phyloP scores from a whole-genome alignment of 805 yeast species.

The Candida boidinii region DNA sequence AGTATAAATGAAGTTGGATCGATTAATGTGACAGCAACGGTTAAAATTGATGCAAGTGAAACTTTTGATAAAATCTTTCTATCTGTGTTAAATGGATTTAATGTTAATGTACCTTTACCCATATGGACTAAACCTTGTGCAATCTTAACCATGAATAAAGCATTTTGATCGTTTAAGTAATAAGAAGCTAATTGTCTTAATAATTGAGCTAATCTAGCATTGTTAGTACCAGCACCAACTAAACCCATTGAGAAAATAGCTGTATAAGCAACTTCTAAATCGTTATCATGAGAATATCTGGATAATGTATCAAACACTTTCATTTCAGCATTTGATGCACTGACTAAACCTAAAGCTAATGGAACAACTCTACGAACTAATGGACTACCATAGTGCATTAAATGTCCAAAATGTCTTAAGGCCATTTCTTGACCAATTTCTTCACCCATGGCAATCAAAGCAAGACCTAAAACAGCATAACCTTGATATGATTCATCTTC shows the following conservation, averaged over 20 bases:
- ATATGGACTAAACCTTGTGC: constrained; percentile 93
- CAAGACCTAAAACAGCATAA: constrained; percentile 90
- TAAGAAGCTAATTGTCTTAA: constrained; percentile 91
- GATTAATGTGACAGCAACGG: constrained; percentile 74
- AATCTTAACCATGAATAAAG: constrained; percentile 84
- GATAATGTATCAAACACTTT: constrained; percentile 94
- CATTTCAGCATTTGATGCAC: constrained; percentile 92
- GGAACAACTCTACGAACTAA: constrained; percentile 92
- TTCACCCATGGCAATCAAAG: constrained; percentile 94
- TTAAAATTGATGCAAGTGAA: constrained; percentile 80
- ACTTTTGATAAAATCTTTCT: constrained; percentile 82
- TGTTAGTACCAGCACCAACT: constrained; percentile 98
- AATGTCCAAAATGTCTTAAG: constrained; percentile 90
- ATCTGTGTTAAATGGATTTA: constrained; percentile 85
- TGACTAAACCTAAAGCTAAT: constrained; percentile 92
- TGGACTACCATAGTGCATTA: constrained; percentile 95
- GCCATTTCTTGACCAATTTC: constrained; percentile 98
- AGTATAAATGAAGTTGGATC: constrained; percentile 81
- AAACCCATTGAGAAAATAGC: constrained; percentile 96
- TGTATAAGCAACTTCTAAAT: constrained; percentile 86
- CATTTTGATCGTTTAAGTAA: constrained; percentile 83
- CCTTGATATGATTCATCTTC: constrained; percentile 64
- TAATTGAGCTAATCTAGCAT: constrained; percentile 94
- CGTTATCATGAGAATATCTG: constrained; percentile 93
- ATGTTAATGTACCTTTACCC: constrained; percentile 91